Conservation (phyloP, 164 flowering plant species). For the Vitis labrusca region DNA sequence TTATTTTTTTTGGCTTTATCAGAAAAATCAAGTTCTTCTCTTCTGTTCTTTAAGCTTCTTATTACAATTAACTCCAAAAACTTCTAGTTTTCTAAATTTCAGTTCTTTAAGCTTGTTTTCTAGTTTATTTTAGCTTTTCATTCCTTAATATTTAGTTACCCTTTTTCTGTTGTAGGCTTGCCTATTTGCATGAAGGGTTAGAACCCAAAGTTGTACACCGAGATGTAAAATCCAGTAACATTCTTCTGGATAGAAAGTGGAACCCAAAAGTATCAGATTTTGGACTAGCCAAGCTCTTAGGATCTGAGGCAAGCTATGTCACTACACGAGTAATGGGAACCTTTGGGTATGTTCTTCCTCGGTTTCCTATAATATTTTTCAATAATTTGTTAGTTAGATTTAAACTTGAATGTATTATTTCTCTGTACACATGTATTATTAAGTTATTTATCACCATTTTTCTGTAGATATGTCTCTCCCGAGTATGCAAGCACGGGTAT, state of each 20-base stretch:
- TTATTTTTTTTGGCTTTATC: too few species aligned
- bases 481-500: slow-evolving; percentile 97
- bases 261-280: slow-evolving; percentile 86
- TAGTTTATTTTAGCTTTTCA: background rate
- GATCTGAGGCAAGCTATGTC: slow-evolving; percentile 76
- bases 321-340: slow-evolving; percentile 96
- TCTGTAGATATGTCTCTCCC: slow-evolving; percentile 82
- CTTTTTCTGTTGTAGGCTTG: slow-evolving; percentile 48
- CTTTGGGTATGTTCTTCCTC: slow-evolving; percentile 63
- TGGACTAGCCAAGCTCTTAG: slow-evolving; percentile 87
- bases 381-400: background rate
- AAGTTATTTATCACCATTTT: slow-evolving; percentile 4
- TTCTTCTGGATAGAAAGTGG: slow-evolving; percentile 80
- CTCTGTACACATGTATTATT: background rate
- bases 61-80: too few species aligned
- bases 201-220: slow-evolving; percentile 98
- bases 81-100: too few species aligned
- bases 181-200: slow-evolving; percentile 91
- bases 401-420: background rate
- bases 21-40: too few species aligned
- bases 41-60: too few species aligned
- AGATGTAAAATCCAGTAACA: slow-evolving; percentile 89
- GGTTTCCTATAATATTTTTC: background rate
- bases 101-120: background rate
- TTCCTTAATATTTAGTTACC: background rate